These are phyloP conservation scores for Rutstroemia sp. DNA, from an alignment of 2,329 filamentous ascomycete species.

Conservation along the genomic window DNA sequence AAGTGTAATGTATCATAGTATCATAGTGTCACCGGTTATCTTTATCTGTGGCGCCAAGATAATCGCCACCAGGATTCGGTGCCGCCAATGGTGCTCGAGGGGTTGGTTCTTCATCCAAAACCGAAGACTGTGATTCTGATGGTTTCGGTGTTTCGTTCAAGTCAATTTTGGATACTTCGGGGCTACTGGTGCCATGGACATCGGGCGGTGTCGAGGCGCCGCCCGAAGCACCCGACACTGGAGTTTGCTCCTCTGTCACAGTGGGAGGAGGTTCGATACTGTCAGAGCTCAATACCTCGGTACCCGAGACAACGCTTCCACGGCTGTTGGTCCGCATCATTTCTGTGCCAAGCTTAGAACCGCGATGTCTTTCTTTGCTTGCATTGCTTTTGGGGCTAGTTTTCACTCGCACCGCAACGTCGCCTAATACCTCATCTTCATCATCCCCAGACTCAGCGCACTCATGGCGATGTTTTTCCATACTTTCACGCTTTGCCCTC, in stretches of 20 bases:
- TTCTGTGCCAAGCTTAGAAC: constrained; percentile 87
- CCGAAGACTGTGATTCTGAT: neutral
- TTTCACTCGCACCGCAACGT: constrained; percentile 34
- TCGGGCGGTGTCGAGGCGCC: neutral
- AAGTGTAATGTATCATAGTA: neutral
- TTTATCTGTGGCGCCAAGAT: neutral
- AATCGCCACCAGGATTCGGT: neutral
- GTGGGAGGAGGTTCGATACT: constrained; percentile 23
- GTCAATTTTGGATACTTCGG: neutral
- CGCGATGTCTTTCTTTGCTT: constrained; percentile 50
- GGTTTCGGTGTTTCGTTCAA: neutral
- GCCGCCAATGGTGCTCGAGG: neutral
- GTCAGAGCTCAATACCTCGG: neutral
- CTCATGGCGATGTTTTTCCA: constrained; percentile 67
- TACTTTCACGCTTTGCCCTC: constrained; percentile 63
- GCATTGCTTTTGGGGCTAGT: constrained; percentile 39
- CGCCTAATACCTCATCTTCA: constrained; percentile 84
- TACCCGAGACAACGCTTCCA: constrained; percentile 55
- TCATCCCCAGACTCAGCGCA: constrained; percentile 86
- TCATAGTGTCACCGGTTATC: neutral
- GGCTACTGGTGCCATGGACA: neutral
- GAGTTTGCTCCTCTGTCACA: constrained; percentile 15
- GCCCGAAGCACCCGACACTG: constrained; percentile 16
- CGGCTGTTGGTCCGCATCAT: constrained; percentile 98
- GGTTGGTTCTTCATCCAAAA: neutral